A percentile compares a stretch with the other conserved stretches of the same genome.
Evolutionary conservation across 352 stramenopile species (phyloP).

Genomic region (Globisporangium okanoganense): DNA sequence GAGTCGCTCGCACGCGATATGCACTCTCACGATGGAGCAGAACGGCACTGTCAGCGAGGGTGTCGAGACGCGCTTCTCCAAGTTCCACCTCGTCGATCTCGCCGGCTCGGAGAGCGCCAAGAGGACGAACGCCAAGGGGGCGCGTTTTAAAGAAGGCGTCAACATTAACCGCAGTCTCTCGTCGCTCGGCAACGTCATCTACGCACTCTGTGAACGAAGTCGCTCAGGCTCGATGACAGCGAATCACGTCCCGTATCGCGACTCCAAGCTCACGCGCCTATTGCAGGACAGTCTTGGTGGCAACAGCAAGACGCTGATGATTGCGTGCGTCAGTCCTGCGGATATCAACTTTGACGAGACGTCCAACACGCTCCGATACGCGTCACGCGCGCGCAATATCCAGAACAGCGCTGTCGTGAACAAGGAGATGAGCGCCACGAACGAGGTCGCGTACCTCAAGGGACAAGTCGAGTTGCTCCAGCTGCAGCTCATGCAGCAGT

Average conservation of each 20-base stretch:
- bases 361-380: constrained; percentile 94
- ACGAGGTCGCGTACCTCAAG: constrained; percentile 52
- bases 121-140: constrained; percentile 80
- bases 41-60: constrained; percentile 20
- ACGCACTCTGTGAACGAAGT: constrained; percentile 84
- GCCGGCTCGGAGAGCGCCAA: constrained; percentile 93
- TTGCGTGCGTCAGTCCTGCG: constrained; percentile 78
- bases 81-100: constrained; percentile 95
- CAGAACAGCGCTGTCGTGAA: constrained; percentile 97
- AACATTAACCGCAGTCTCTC: constrained; percentile 95
- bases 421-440: constrained; percentile 92
- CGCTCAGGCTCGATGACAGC: constrained; percentile 29
- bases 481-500: constrained; percentile 53
- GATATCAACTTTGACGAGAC: constrained; percentile 92
- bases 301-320: constrained; percentile 92
- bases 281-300: constrained; percentile 87
- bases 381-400: constrained; percentile 97
- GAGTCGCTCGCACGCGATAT: constrained; percentile 89
- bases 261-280: constrained; percentile 89
- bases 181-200: constrained; percentile 95
- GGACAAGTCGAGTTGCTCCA: constrained; percentile 66
- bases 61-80: constrained; percentile 55
- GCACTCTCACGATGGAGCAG: constrained; percentile 84
- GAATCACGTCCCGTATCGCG: constrained; percentile 82
- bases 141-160: constrained; percentile 88